phyloP scores from a whole-genome alignment of 1,139 yeast species.

The Scheffersomyces insectosa region DNA sequence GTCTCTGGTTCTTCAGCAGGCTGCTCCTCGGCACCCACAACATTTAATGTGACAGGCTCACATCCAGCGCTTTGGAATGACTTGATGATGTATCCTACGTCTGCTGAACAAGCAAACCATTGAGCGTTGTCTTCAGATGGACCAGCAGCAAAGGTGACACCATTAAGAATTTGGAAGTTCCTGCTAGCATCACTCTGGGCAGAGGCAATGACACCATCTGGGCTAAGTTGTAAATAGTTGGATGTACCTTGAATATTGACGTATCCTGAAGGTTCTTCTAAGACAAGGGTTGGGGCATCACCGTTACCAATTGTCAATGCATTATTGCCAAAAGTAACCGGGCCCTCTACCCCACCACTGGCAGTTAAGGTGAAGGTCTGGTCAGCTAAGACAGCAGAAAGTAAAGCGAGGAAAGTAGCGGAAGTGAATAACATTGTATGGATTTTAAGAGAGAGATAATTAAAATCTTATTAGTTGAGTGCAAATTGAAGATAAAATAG shows the following conservation, averaged over 20 bases:
- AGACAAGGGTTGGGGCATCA: constrained; percentile 19
- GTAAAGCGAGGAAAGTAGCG: constrained; percentile 25
- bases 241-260: constrained; percentile 17
- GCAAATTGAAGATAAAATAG: background rate
- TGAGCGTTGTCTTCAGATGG: constrained; percentile 13
- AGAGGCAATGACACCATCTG: constrained; percentile 13
- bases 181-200: constrained; percentile 20
- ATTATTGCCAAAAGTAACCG: constrained; percentile 19
- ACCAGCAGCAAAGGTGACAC: constrained; percentile 24
- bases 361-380: constrained; percentile 29
- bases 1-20: too few relatives aligned
- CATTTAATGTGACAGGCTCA: constrained; percentile 13
- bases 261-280: constrained; percentile 34
- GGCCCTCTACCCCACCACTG: constrained; percentile 22
- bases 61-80: constrained; percentile 16
- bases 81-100: constrained; percentile 9
- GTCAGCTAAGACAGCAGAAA: constrained; percentile 31
- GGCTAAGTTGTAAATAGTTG: constrained; percentile 17
- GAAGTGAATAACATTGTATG: constrained; percentile 19
- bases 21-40: constrained; percentile 8
- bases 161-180: constrained; percentile 29
- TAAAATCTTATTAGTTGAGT: background rate
- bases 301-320: constrained; percentile 20
- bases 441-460: background rate
- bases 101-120: constrained; percentile 29